A percentile compares a stretch with the other conserved stretches of the same genome.
phyloP scores from a whole-genome alignment of 2,329 filamentous ascomycete species.

The Xylariaceae sp. region DNA sequence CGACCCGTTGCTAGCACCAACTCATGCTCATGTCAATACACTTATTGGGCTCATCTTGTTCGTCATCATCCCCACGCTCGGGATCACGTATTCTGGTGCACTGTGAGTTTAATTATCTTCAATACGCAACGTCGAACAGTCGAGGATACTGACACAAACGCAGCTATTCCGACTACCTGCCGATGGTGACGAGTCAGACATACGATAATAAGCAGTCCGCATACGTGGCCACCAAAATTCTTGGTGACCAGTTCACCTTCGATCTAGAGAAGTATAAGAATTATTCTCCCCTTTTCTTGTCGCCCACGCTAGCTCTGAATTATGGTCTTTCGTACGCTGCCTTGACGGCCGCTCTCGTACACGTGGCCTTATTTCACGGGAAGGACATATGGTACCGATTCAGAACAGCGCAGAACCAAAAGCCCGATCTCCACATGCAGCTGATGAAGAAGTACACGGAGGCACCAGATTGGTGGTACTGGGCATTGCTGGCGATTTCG shows the following conservation, averaged over 20 bases:
- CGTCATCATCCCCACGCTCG: conserved; percentile 40
- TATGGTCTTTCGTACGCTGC: conserved; percentile 51
- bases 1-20: conserved; percentile 33
- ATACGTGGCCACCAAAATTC: conserved; percentile 49
- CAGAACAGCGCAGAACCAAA: conserved; percentile 42
- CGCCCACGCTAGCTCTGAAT: conserved; percentile 40
- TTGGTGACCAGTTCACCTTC: conserved; percentile 44
- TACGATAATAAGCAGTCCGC: conserved; percentile 51
- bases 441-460: conserved; percentile 50
- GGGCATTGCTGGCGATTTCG: conserved; percentile 38
- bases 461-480: conserved; percentile 53
- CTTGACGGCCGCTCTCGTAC: conserved; percentile 40
- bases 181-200: conserved; percentile 47
- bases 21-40: conserved; percentile 39
- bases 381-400: conserved; percentile 41
- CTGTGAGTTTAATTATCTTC: conserved; percentile 27
- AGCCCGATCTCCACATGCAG: conserved; percentile 44
- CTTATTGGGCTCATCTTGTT: conserved; percentile 38
- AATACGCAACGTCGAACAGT: neutral
- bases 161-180: conserved; percentile 47
- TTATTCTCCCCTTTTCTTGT: conserved; percentile 52
- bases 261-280: conserved; percentile 45
- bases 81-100: conserved; percentile 41
- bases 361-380: conserved; percentile 36
- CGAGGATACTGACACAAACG: conserved; percentile 10